A percentile compares a stretch with the other conserved stretches of the same genome.
phyloP scores from a whole-genome alignment of 352 stramenopile species.

The Albugo candida region DNA sequence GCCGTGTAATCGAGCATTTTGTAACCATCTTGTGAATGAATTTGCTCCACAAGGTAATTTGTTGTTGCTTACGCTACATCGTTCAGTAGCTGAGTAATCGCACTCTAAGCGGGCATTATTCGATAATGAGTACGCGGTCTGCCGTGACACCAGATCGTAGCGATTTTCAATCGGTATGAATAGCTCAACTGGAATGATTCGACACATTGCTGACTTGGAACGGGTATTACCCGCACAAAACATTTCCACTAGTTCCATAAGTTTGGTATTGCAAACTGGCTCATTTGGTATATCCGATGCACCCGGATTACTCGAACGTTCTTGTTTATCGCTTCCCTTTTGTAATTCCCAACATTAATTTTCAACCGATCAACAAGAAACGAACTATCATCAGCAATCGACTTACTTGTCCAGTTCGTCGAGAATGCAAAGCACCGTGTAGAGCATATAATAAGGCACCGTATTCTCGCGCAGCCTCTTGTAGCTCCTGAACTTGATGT shows the following conservation, averaged over 20 bases:
- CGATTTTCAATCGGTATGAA: conserved; percentile 45
- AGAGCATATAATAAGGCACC: conserved; percentile 55
- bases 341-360: neutral
- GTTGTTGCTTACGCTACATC: conserved; percentile 10
- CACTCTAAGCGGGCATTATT: neutral
- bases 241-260: conserved; percentile 52
- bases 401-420: neutral
- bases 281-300: neutral
- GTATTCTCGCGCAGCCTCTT: conserved; percentile 60
- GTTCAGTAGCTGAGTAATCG: conserved; percentile 31
- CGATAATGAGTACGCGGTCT: conserved; percentile 40
- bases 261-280: conserved; percentile 18
- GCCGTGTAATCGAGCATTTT: conserved; percentile 38
- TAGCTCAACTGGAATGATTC: conserved; percentile 60
- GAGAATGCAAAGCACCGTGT: neutral
- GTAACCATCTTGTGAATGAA: conserved; percentile 35
- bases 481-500: conserved; percentile 53
- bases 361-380: neutral
- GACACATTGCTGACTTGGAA: conserved; percentile 56
- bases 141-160: conserved; percentile 28
- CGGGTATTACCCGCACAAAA: conserved; percentile 64
- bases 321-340: neutral
- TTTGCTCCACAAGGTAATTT: conserved; percentile 7
- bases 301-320: neutral
- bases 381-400: neutral